Percentiles rank a stretch among this genome's conserved stretches.
Conservation (phyloP, 2,329 filamentous ascomycete genomes). For the Lachnellula hyalina region DNA sequence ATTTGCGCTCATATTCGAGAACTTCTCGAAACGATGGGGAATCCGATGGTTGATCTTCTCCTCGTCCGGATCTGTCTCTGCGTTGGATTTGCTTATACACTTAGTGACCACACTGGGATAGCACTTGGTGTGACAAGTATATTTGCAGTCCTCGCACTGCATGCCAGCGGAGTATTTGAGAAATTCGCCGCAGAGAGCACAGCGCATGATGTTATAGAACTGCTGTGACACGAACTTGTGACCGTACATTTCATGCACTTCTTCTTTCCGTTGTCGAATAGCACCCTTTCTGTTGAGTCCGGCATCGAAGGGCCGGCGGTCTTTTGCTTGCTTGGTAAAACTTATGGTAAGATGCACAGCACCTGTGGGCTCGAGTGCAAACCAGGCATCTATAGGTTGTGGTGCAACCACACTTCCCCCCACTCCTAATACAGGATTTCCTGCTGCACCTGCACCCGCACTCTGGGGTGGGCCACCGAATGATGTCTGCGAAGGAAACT, state of each 20-base stretch:
- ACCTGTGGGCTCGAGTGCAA: constrained; percentile 90
- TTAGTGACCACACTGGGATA: constrained; percentile 97
- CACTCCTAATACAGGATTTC: constrained; percentile 24
- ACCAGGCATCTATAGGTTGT: constrained; percentile 84
- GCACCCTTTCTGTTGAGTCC: constrained; percentile 93
- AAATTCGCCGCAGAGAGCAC: constrained; percentile 94
- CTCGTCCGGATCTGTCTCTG: constrained; percentile 95
- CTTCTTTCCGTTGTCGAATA: constrained; percentile 95
- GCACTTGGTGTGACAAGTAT: constrained; percentile 97
- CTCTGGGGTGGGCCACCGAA: constrained; percentile 40
- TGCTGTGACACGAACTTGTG: constrained; percentile 99
- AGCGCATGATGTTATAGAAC: constrained; percentile 99
- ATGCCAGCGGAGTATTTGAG: constrained; percentile 98
- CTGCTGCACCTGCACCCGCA: constrained; percentile 31
- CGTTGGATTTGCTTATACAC: constrained; percentile 99
- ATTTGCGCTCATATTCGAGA: constrained; percentile 95
- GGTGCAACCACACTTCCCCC: constrained; percentile 30
- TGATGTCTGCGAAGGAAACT: constrained; percentile 46
- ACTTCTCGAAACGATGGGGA: constrained; percentile 93
- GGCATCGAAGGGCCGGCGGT: constrained; percentile 75
- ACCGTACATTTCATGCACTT: constrained; percentile 96
- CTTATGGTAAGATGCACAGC: constrained; percentile 87
- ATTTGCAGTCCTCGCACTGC: constrained; percentile 99
- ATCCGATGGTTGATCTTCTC: constrained; percentile 99
- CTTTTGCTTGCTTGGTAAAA: constrained; percentile 86